Conservation (phyloP, 2,329 filamentous ascomycete genomes). For the Arthrinium phaeospermum region DNA sequence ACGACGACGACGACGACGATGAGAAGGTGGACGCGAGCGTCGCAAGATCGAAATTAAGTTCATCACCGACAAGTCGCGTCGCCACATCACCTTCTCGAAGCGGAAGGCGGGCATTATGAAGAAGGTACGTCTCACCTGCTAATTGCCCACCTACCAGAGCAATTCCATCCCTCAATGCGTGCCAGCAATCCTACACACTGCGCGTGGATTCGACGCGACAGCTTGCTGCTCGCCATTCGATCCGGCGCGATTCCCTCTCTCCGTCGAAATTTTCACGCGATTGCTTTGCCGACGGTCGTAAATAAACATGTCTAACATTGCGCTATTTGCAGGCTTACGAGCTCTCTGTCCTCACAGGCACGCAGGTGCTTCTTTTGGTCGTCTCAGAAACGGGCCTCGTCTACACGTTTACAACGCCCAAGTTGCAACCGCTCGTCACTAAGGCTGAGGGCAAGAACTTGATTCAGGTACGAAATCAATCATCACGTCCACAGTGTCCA, state of each 20-base stretch:
- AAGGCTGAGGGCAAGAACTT: conserved; percentile 99
- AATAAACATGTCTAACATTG: conserved; percentile 25
- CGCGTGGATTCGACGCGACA: neutral
- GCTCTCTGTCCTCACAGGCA: conserved; percentile 94
- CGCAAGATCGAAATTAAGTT: conserved; percentile 99
- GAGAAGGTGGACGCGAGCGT: conserved; percentile 96
- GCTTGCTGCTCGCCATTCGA: neutral
- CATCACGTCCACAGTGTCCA: neutral
- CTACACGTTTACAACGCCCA: conserved; percentile 98
- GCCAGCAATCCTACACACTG: neutral
- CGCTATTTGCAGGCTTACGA: conserved; percentile 79
- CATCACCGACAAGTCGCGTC: conserved; percentile 99
- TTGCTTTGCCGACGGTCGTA: conserved; percentile 31
- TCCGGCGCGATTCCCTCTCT: conserved; percentile 9
- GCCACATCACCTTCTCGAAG: conserved; percentile 99
- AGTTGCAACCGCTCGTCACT: conserved; percentile 96
- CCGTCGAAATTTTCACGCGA: conserved; percentile 14
- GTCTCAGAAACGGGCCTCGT: conserved; percentile 97
- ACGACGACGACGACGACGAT: conserved; percentile 97
- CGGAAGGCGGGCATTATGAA: conserved; percentile 99
- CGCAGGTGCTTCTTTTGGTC: conserved; percentile 93
- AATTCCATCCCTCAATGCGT: neutral
- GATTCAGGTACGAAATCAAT: conserved; percentile 73
- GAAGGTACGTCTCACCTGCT: conserved; percentile 72
- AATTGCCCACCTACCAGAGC: neutral